Evolutionary conservation across 2,329 filamentous ascomycete species (phyloP).

Genomic region (Neopestalotiopsis clavispora): DNA sequence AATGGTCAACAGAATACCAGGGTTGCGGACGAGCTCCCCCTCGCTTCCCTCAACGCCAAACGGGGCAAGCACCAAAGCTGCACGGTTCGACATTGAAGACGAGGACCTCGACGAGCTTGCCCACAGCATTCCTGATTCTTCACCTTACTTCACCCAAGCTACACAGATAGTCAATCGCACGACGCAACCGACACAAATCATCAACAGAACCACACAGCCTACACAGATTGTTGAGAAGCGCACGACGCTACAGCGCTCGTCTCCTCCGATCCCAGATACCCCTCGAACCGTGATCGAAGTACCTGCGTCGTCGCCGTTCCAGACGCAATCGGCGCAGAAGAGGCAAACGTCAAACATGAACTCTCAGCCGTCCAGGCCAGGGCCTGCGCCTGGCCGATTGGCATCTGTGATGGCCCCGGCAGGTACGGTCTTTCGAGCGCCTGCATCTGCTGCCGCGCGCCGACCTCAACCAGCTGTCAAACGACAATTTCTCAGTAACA

Average conservation of each 20-base stretch:
- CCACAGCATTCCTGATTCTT: slow-evolving; percentile 41
- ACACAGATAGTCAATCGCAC: slow-evolving; percentile 35
- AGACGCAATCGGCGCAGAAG: slow-evolving; percentile 32
- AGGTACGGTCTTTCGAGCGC: slow-evolving; percentile 72
- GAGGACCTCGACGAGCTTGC: slow-evolving; percentile 52
- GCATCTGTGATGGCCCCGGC: slow-evolving; percentile 74
- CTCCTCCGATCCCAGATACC: slow-evolving; percentile 45
- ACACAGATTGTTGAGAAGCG: slow-evolving; percentile 48
- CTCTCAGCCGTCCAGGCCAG: slow-evolving; percentile 35
- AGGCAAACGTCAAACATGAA: slow-evolving; percentile 17
- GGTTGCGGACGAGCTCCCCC: slow-evolving; percentile 22
- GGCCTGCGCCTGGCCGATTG: slow-evolving; percentile 42
- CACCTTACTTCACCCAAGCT: slow-evolving; percentile 54
- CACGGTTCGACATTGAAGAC: slow-evolving; percentile 36
- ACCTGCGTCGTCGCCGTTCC: slow-evolving; percentile 83
- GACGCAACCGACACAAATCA: slow-evolving; percentile 63
- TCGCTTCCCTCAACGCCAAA: slow-evolving; percentile 22
- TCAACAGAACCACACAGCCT: slow-evolving; percentile 55
- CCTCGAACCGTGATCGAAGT: slow-evolving; percentile 70
- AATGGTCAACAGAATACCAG: slow-evolving; percentile 18
- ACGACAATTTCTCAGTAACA: slow-evolving; percentile 30
- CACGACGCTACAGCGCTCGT: slow-evolving; percentile 38
- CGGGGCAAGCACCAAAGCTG: slow-evolving; percentile 19
- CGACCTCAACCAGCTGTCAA: slow-evolving; percentile 37
- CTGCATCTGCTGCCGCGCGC: slow-evolving; percentile 31